Percentiles rank a stretch among this genome's conserved stretches.
These are phyloP conservation scores for Colletotrichum zoysiae DNA, from an alignment of 2,329 filamentous ascomycete genomes.

Conservation along the genomic window DNA sequence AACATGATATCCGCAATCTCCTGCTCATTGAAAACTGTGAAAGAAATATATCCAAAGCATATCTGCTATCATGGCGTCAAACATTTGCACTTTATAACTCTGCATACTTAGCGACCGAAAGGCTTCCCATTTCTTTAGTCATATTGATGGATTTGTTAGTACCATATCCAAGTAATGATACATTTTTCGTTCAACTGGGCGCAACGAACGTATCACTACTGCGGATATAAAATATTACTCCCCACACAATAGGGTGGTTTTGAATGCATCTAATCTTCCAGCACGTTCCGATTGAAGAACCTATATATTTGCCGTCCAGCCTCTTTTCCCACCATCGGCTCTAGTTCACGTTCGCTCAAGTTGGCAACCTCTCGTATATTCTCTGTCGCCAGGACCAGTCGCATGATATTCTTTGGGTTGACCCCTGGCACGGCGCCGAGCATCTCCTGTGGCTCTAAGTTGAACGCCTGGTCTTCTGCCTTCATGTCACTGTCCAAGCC, in stretches of 20 bases:
- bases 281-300: slow-evolving; percentile 81
- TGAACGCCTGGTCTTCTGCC: slow-evolving; percentile 79
- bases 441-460: slow-evolving; percentile 91
- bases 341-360: slow-evolving; percentile 80
- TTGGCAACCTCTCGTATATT: slow-evolving; percentile 88
- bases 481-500: slow-evolving; percentile 77
- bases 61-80: fast-evolving
- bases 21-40: background rate
- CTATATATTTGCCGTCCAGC: slow-evolving; percentile 79
- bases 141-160: too few relatives aligned
- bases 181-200: background rate
- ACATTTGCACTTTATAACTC: background rate
- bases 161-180: background rate
- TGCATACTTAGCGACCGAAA: background rate
- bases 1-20: slow-evolving; percentile 11
- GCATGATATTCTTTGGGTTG: slow-evolving; percentile 80
- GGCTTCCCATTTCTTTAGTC: fast-evolving
- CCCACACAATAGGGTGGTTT: background rate
- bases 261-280: slow-evolving; percentile 60
- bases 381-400: slow-evolving; percentile 77
- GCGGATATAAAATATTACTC: too few relatives aligned
- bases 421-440: slow-evolving; percentile 86
- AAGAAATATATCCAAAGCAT: background rate
- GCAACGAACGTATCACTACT: background rate
- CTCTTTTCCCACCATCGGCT: slow-evolving; percentile 81